Conservation (phyloP, 305 asterid genomes). For the Rubia peregrina region DNA sequence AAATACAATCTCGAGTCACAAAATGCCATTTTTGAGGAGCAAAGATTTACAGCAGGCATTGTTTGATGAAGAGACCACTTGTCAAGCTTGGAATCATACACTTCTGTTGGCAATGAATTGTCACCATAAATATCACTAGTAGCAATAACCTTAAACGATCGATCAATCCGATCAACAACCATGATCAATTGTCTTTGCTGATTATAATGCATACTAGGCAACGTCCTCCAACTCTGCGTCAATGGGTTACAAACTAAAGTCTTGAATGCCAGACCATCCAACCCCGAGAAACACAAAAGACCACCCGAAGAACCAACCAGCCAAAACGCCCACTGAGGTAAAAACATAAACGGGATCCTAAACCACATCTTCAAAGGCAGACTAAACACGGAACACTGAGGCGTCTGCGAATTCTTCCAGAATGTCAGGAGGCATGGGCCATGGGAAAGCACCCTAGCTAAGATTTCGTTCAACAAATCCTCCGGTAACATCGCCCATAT, state of each 20-base stretch:
- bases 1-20: constrained; percentile 84
- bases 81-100: constrained; percentile 71
- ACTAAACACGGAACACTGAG: constrained; percentile 91
- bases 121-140: constrained; percentile 84
- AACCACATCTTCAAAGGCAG: constrained; percentile 95
- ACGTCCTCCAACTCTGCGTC: constrained; percentile 75
- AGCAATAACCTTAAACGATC: constrained; percentile 84
- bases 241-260: constrained; percentile 82
- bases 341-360: constrained; percentile 74
- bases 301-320: constrained; percentile 96
- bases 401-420: constrained; percentile 78
- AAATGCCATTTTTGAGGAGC: constrained; percentile 97
- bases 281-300: constrained; percentile 82
- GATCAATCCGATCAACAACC: constrained; percentile 74
- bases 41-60: constrained; percentile 93
- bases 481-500: constrained; percentile 98
- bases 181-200: constrained; percentile 91
- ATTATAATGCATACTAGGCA: constrained; percentile 84
- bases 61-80: constrained; percentile 86
- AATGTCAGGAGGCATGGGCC: constrained; percentile 96
- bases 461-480: constrained; percentile 78
- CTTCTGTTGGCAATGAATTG: constrained; percentile 80
- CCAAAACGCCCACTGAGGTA: constrained; percentile 97
- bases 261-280: constrained; percentile 72
- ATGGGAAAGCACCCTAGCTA: constrained; percentile 92